Base-by-base conservation (phyloP, 2,329 filamentous ascomycete genomes). In the Cadophora luteo-olivacea region DNA sequence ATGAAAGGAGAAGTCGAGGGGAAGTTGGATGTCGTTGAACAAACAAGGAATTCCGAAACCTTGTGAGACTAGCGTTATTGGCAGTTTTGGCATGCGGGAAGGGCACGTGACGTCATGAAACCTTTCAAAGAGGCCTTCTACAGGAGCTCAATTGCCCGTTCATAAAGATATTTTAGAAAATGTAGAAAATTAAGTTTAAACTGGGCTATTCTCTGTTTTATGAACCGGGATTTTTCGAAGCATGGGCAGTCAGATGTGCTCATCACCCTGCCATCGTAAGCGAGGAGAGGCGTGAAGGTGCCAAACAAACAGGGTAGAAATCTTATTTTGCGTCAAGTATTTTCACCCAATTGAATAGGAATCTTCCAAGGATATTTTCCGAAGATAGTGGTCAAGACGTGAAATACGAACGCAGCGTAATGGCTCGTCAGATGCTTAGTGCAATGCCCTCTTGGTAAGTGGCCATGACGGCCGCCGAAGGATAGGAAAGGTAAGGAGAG, bases 51-150 rank as follows among this genome's bases (percentile, higher is more conserved):
- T 8, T 60, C 22, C 33, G 33, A 38, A 60, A 60, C 57, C 32
- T 33, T 58, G 33, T 19, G 14, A n/a, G n/a, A 19, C 36, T 60
- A 60, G 57, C 57, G 57, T 29, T 45, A 45, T 60, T 60, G 57
- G 33, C 55, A 38, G 33, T 12, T 29, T 60, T 58, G 55, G 55
- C 55, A 58, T 29, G 36, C 33, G 36, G 22, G 19, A 41, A 11
- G 4, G 9, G 36, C 57, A 41, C 33, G 57, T 60, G 57, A 60
- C 36, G 55, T 58, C 55, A 58, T 58, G 14, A 8, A 1, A 7
- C 3, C 4, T 4, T 41, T 25, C 36, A 25, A 24, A 24, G 14
- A 45, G 1, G 11, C 7, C 19, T 9, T 32, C 19, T 16, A 14
- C 41, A 8, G 36, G 14, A 29, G 4, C 38, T 29, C 29, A 3